Evolutionary conservation across 345 rosid genomes (phyloP), one percentile per base, ranked within the genome.

Genomic region (Nasturtium officinale): DNA sequence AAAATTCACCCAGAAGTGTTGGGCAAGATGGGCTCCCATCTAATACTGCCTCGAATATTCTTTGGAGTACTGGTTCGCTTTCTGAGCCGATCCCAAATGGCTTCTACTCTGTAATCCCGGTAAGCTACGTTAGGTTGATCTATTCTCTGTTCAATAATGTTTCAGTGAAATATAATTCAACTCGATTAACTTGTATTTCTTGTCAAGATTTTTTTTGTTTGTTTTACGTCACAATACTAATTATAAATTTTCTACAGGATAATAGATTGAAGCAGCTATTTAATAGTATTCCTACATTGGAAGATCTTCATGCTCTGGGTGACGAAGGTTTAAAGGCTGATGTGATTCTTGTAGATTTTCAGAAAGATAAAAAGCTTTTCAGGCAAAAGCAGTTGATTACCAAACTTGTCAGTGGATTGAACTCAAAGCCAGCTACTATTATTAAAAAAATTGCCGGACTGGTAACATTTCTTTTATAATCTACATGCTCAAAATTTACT

Each of bases 391-490:
- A 87, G 80, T 79, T 88, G 84, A 85, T 85, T 54, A 69, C 78
- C 69, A 83, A 91, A 64, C 81, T 91, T 67, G 93, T 89, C 61
- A 92, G 83, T 79, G 99, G 98, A 73, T 69, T 89, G 81, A 86
- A 85, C 80, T 87, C 99, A 68, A 90, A 92, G 77, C 96, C 98
- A 46, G 90, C 97, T 66, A 85, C 88, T 46, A 74, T 89, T 79
- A 84, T 96, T 54, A 96, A 92, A 82, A 96, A 92, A 87, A 90
- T 92, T 67, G 96, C 96, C 12, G 97, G 87, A 82, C 81, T 92
- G 96, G 99, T 96, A 75, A 85, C 46, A 16, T 37, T 60, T 42
- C 48, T 61, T 43, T 43, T 11, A 43, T 67, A 23, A 42, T 23
- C 12, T 20, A 51, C 35, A 40, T 67, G 47, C 35, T 67, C 25